Percentiles rank a stretch among this genome's conserved stretches.
Evolutionary conservation across 192 early-diverging fungal species (phyloP).

Genomic region (Glomus cerebriforme): DNA sequence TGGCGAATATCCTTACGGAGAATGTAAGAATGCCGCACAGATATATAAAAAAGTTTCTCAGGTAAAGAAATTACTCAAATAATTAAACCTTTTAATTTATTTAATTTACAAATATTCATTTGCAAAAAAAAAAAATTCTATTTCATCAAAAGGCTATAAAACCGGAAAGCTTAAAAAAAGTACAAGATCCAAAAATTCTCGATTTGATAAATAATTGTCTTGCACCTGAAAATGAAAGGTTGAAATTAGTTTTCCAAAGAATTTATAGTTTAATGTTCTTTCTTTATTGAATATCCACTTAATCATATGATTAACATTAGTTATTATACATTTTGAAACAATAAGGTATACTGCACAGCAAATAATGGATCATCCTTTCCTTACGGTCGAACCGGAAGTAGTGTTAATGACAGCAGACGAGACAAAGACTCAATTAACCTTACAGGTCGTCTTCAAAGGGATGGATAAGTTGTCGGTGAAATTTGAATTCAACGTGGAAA

Average conservation of each 20-base stretch:
- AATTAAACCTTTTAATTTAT: neutral
- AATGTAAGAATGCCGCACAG: slow-evolving; percentile 82
- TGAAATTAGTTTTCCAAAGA: neutral
- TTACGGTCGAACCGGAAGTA: slow-evolving; percentile 77
- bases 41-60: slow-evolving; percentile 77
- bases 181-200: slow-evolving; percentile 65
- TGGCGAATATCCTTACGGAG: slow-evolving; percentile 79
- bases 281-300: slow-evolving; percentile 1
- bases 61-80: slow-evolving; percentile 36
- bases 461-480: slow-evolving; percentile 80
- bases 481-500: slow-evolving; percentile 82
- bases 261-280: neutral
- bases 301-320: slow-evolving; percentile 22
- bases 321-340: slow-evolving; percentile 4
- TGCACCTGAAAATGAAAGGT: slow-evolving; percentile 65
- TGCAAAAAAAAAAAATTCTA: neutral
- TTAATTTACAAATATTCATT: neutral
- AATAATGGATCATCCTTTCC: slow-evolving; percentile 72
- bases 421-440: slow-evolving; percentile 64
- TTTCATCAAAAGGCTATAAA: slow-evolving; percentile 56
- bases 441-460: slow-evolving; percentile 79
- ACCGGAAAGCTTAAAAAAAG: slow-evolving; percentile 69
- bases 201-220: slow-evolving; percentile 68
- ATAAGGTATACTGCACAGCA: slow-evolving; percentile 65
- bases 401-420: slow-evolving; percentile 60